Conservation (phyloP, 176 grass and related monocot species). For the Phoenix dactylifera region DNA sequence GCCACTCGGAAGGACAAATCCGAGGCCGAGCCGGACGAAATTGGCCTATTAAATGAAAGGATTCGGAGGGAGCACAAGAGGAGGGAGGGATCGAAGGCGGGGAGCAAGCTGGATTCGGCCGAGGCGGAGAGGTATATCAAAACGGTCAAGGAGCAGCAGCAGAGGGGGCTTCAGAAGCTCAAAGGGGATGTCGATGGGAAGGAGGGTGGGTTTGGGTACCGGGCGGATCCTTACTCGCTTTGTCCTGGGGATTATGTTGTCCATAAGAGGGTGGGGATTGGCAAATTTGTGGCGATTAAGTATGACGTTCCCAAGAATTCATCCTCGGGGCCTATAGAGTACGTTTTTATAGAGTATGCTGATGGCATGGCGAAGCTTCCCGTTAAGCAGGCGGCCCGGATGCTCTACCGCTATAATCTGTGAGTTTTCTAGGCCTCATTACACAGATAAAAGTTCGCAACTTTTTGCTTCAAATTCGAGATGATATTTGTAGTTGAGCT, state of each 20-base stretch:
- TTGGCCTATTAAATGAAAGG: conserved; percentile 54
- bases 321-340: conserved; percentile 30
- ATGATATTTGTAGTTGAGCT: too few species aligned
- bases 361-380: conserved; percentile 94
- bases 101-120: conserved; percentile 22
- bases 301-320: conserved; percentile 37
- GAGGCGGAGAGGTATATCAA: conserved; percentile 67
- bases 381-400: conserved; percentile 58
- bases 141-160: conserved; percentile 23
- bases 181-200: conserved; percentile 9
- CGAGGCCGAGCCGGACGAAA: conserved; percentile 39
- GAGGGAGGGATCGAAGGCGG: conserved; percentile 10
- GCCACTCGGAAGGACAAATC: conserved; percentile 4
- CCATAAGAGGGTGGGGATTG: conserved; percentile 92
- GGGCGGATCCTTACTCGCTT: conserved; percentile 68
- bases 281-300: conserved; percentile 75
- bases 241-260: conserved; percentile 76
- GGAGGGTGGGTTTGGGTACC: conserved; percentile 60
- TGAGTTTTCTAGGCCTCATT: conserved; percentile 23
- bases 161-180: conserved; percentile 13
- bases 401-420: conserved; percentile 97
- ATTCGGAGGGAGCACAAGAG: conserved; percentile 44
- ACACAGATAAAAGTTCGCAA: background rate
- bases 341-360: conserved; percentile 79
- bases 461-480: too few species aligned